Base-by-base conservation (phyloP, 139 green algal species). In the Coccomyxa sp. region DNA sequence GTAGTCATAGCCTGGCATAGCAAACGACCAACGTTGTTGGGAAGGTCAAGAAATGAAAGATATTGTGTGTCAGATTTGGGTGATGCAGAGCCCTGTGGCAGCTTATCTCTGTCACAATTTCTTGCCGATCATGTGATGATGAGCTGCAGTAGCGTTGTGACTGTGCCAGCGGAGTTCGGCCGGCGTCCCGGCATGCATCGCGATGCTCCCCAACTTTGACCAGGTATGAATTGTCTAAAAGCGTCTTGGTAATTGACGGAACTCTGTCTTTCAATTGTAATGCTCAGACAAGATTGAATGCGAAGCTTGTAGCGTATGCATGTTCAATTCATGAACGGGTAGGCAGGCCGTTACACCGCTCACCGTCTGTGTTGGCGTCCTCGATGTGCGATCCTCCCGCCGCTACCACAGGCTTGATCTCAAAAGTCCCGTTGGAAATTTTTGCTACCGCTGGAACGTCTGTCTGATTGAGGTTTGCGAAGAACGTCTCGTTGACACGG, bases 1-100 rank as follows among this genome's bases (percentile, higher is more conserved):
- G 58, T 84, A 87, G 79, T 87, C 84, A 58, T 82, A 77, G 12
- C 76, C 82, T 85, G 82, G 38, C 58, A 81, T 4, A 11, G 21
- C 12, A 32, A 58, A 60, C n/a, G 17, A 38, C 27, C 28, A 27
- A 81, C 45, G 32, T 13, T 15, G 60, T 67, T 32, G 77, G 15
- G 31, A 67, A 81, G 58, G 57, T 31, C 17, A 27, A 67, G 13
- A 17, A 11, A 9, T 81, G 77, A 32, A n/a, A 76, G 58, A 57
- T 13, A n/a, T 28, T 30, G 25, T 63, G 17, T n/a, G n/a, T n/a
- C n/a, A 58, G 17, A 58, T 38, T 59, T 76, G 15, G 12, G 38
- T 45, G 14, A 66, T 82, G 79, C 25, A 17, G 23, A 45, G 21
- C 11, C 13, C 10, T 31, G 13, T n/a, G 58, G 11, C 1, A 45